phyloP scores from a whole-genome alignment of 768 basidiomycete genomes.

The Mycena epipterygia region DNA sequence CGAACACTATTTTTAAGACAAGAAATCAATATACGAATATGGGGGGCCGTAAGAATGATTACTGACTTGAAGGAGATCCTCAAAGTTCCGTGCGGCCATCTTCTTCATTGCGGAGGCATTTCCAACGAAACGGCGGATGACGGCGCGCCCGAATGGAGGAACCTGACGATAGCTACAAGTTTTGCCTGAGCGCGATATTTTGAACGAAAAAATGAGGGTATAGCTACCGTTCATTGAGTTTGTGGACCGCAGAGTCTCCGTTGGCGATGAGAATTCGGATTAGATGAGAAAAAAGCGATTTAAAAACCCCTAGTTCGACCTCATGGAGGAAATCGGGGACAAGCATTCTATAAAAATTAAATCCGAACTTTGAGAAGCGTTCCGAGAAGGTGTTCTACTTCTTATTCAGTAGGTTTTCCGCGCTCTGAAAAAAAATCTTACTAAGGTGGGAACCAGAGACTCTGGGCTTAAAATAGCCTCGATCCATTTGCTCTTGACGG shows the following conservation, averaged over 20 bases:
- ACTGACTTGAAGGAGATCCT: slow-evolving; percentile 39
- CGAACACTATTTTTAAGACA: slow-evolving; percentile 50
- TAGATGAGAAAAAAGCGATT: slow-evolving; percentile 52
- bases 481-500: background rate
- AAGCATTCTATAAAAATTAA: slow-evolving; percentile 44
- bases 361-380: slow-evolving; percentile 32
- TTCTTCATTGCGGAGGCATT: slow-evolving; percentile 42
- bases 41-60: too few species aligned
- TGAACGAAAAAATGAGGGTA: background rate
- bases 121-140: slow-evolving; percentile 38
- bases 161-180: slow-evolving; percentile 22
- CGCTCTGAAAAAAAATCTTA: too few species aligned
- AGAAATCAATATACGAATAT: too few species aligned
- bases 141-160: slow-evolving; percentile 41
- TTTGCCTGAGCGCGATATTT: background rate
- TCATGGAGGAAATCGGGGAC: slow-evolving; percentile 56
- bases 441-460: background rate
- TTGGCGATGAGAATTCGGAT: slow-evolving; percentile 45
- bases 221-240: slow-evolving; percentile 43
- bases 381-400: slow-evolving; percentile 56
- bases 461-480: background rate
- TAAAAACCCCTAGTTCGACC: slow-evolving; percentile 56
- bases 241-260: slow-evolving; percentile 30
- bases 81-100: slow-evolving; percentile 40
- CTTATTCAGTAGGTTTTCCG: too few species aligned